Evolutionary conservation across 2,329 filamentous ascomycete species (phyloP).

Genomic region (Fusarium hostae): DNA sequence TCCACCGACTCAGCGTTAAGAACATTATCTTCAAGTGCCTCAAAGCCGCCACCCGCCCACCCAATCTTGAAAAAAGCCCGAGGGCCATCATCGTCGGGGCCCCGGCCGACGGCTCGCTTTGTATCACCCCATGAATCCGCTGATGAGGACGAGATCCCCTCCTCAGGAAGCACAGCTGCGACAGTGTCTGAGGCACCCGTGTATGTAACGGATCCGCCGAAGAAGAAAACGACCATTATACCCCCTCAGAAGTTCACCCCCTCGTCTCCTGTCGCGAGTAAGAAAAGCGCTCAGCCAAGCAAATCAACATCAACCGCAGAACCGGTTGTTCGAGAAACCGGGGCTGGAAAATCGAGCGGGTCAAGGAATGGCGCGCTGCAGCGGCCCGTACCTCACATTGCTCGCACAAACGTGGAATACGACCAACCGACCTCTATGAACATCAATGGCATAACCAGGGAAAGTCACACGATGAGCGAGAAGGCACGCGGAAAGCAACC

Average conservation of each 20-base stretch:
- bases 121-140: slow-evolving; percentile 64
- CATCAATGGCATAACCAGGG: slow-evolving; percentile 10
- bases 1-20: slow-evolving; percentile 37
- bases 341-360: slow-evolving; percentile 33
- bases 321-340: slow-evolving; percentile 47
- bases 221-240: slow-evolving; percentile 42
- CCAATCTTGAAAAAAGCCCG: slow-evolving; percentile 71
- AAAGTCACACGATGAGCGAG: slow-evolving; percentile 48
- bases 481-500: slow-evolving; percentile 64
- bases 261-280: slow-evolving; percentile 56
- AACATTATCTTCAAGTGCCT: slow-evolving; percentile 53
- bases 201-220: slow-evolving; percentile 43
- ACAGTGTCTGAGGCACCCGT: slow-evolving; percentile 47
- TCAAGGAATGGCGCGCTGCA: slow-evolving; percentile 40
- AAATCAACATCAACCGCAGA: slow-evolving; percentile 50
- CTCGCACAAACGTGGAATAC: slow-evolving; percentile 39
- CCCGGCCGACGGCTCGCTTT: slow-evolving; percentile 70
- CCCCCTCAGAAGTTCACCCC: slow-evolving; percentile 57
- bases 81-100: slow-evolving; percentile 63
- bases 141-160: slow-evolving; percentile 55
- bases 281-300: slow-evolving; percentile 58
- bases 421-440: not conserved
- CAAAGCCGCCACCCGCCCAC: slow-evolving; percentile 61
- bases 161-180: slow-evolving; percentile 54
- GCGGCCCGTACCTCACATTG: slow-evolving; percentile 43